phyloP scores from a whole-genome alignment of 2,329 filamentous ascomycete species.

The Pseudogymnoascus sp. region DNA sequence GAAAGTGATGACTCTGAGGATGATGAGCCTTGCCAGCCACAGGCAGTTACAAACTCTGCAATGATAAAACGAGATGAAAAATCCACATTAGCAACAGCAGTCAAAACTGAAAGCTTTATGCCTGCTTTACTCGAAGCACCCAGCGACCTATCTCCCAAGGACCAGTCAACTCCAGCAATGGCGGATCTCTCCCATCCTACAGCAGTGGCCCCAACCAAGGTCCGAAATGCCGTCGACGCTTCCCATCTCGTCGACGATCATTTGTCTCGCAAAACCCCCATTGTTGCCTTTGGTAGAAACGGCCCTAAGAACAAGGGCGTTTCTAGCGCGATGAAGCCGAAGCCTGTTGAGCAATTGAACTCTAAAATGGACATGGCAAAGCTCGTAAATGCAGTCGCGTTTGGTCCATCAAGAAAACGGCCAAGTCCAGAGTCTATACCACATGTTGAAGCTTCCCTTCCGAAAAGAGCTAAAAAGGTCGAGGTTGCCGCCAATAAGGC shows the following conservation, averaged over 20 bases:
- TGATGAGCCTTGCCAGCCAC: neutral
- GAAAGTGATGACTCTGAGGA: neutral
- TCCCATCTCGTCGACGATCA: slow-evolving; percentile 13
- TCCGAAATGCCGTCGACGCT: neutral
- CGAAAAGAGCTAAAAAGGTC: neutral
- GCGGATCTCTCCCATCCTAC: neutral
- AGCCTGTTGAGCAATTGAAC: neutral
- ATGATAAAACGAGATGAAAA: neutral
- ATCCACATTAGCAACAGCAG: neutral
- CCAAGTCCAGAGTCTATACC: slow-evolving; percentile 12
- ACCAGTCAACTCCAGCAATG: neutral
- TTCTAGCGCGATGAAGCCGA: slow-evolving; percentile 8
- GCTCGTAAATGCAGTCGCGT: neutral
- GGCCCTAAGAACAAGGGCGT: slow-evolving; percentile 21
- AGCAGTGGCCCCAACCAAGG: neutral
- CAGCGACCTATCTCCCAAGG: neutral
- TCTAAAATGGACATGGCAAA: neutral
- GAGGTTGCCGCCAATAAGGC: neutral
- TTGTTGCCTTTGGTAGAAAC: slow-evolving; percentile 17
- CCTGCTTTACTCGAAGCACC: neutral
- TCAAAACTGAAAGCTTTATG: neutral
- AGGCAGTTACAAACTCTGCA: neutral
- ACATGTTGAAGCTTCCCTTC: neutral
- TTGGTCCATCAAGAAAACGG: slow-evolving; percentile 13
- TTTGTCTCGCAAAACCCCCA: slow-evolving; percentile 15